Evolutionary conservation across 768 basidiomycete species (phyloP).

Genomic region (Tylopilus vinaceipallidus): DNA sequence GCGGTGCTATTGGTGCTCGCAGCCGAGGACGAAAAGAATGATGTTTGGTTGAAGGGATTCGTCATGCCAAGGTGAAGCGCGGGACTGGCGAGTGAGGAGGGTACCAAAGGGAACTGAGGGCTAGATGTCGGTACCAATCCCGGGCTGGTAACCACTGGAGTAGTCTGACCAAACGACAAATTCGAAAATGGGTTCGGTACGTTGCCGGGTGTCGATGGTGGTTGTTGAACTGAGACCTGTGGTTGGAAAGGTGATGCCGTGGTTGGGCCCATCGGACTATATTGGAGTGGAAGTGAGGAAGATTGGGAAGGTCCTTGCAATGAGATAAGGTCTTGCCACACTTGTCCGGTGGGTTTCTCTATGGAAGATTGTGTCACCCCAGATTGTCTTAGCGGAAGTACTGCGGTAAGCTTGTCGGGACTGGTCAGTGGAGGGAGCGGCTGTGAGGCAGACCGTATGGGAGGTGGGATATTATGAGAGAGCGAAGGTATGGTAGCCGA

Average conservation of each 20-base stretch:
- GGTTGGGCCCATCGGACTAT: slow-evolving; percentile 4
- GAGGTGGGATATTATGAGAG: slow-evolving; percentile 13
- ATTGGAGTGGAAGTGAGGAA: slow-evolving; percentile 50
- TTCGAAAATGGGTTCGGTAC: slow-evolving; percentile 23
- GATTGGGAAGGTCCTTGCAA: slow-evolving; percentile 39
- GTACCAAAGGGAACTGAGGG: slow-evolving; percentile 7
- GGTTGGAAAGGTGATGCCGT: slow-evolving; percentile 14
- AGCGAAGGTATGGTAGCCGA: slow-evolving; percentile 12
- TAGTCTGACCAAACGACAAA: slow-evolving; percentile 8
- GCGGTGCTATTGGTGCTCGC: neutral
- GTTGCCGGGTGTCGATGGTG: neutral
- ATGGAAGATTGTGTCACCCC: slow-evolving; percentile 10
- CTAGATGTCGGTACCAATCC: slow-evolving; percentile 1
- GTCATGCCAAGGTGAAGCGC: slow-evolving; percentile 7
- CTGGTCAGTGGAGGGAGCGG: slow-evolving; percentile 23
- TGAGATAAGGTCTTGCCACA: slow-evolving; percentile 60
- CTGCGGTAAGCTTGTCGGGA: slow-evolving; percentile 15
- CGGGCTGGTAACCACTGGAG: slow-evolving; percentile 5
- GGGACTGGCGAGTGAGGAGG: slow-evolving; percentile 12
- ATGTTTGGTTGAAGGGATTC: slow-evolving; percentile 21
- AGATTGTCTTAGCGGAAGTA: slow-evolving; percentile 5
- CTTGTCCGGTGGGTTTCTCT: slow-evolving; percentile 30
- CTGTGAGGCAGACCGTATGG: slow-evolving; percentile 36
- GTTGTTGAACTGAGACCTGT: slow-evolving; percentile 13
- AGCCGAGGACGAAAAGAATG: neutral